phyloP scores from a whole-genome alignment of 2,329 filamentous ascomycete genomes.

The Trichoderma afroharzianum region DNA sequence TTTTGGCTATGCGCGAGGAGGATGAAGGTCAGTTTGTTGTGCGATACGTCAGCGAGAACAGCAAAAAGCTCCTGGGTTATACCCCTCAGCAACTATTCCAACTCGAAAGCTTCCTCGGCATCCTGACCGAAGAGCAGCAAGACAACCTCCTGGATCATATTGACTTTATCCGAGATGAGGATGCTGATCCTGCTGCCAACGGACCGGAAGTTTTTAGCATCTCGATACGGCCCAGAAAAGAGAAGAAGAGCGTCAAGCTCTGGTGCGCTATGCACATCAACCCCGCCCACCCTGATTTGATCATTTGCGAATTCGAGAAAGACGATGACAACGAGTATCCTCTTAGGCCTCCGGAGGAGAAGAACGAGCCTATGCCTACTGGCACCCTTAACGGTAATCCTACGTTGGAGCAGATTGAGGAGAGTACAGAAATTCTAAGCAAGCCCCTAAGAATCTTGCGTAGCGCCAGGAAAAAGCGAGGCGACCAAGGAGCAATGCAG shows the following conservation, averaged over 20 bases:
- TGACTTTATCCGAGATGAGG: conserved; percentile 82
- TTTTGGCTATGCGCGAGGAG: conserved; percentile 72
- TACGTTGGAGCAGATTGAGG: conserved; percentile 67
- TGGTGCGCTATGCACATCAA: conserved; percentile 87
- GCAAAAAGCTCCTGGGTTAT: conserved; percentile 69
- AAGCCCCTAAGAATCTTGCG: conserved; percentile 73
- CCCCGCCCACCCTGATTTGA: conserved; percentile 60
- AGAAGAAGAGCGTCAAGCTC: conserved; percentile 58
- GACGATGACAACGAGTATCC: conserved; percentile 72
- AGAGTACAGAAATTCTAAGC: conserved; percentile 72
- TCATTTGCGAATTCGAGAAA: conserved; percentile 86
- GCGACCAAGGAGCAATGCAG: conserved; percentile 80
- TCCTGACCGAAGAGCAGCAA: conserved; percentile 76
- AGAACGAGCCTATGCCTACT: conserved; percentile 52
- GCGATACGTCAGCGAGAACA: conserved; percentile 78
- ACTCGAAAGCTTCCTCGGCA: conserved; percentile 73
- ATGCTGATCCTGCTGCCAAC: conserved; percentile 68
- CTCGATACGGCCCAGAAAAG: conserved; percentile 59
- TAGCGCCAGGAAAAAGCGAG: conserved; percentile 69
- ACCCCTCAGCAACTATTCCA: conserved; percentile 72
- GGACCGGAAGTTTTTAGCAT: conserved; percentile 85
- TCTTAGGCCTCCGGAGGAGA: conserved; percentile 58
- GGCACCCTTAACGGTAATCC: conserved; percentile 72
- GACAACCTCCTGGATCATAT: conserved; percentile 83
- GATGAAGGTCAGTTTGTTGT: conserved; percentile 64